Percentiles rank a stretch among this genome's conserved stretches.
Conservation (phyloP, 1,284 basidiomycete species). For the Ustilago cynodontis region DNA sequence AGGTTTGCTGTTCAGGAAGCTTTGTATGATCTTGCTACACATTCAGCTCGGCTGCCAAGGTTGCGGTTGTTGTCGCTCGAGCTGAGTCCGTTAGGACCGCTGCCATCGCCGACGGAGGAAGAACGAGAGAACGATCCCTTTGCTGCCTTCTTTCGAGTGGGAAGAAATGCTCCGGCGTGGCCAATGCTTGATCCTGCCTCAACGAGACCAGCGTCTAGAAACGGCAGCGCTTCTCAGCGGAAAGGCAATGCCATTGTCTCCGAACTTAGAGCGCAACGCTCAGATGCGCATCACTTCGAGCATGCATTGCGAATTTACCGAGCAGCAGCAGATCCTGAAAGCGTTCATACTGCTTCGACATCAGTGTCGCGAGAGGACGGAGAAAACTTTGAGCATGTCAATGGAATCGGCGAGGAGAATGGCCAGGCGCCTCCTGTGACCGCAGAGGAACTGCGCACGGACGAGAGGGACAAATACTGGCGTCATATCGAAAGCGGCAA, state of each 20-base stretch:
- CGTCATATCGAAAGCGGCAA: conserved; percentile 29
- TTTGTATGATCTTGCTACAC: conserved; percentile 29
- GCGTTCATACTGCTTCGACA: background rate
- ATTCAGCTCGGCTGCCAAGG: conserved; percentile 27
- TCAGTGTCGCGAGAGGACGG: background rate
- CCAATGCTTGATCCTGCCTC: background rate
- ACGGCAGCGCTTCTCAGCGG: background rate
- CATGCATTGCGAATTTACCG: conserved; percentile 4
- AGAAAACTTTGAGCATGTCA: background rate
- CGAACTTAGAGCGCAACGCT: conserved; percentile 21
- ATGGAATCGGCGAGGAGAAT: background rate
- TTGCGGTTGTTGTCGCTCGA: conserved; percentile 36
- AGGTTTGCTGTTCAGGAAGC: conserved; percentile 46
- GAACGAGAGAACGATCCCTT: conserved; percentile 10
- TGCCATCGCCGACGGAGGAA: conserved; percentile 24
- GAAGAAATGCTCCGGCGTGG: background rate
- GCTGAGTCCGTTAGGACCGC: conserved; percentile 27
- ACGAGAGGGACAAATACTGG: conserved; percentile 39
- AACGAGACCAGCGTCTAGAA: background rate
- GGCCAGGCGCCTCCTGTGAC: background rate
- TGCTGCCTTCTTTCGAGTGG: background rate
- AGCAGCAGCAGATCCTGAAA: conserved; percentile 6
- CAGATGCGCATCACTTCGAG: conserved; percentile 9
- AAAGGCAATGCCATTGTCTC: background rate
- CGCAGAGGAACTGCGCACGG: conserved; percentile 26